Evolutionary conservation across 1,284 basidiomycete species (phyloP), one percentile per base, ranked within the genome.

Genomic region (Neonothopanus nambi): DNA sequence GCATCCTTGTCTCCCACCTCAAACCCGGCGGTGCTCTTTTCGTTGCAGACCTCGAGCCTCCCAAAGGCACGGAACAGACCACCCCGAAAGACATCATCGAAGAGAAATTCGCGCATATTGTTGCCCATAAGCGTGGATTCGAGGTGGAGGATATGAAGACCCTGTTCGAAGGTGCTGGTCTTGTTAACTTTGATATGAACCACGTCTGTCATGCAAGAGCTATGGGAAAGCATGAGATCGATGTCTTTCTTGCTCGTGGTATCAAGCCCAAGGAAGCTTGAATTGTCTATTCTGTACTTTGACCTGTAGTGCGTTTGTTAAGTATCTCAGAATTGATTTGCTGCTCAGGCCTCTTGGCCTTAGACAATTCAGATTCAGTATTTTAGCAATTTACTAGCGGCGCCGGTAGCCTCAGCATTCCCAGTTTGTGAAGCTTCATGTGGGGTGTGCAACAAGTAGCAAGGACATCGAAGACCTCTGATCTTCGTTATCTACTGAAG

Each of bases 1-100:
- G 67, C 20, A 69, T 68, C 1, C 76, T 90, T 11, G 70, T 70
- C 4, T 70, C 67, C 18, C 81, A 81, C 63, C 70, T 90, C 53
- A 84, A 82, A 54, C 82, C 84, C 0, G 76, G 78, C 2, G 87
- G 85, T 6, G 68, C 67, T 7, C 72, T 90, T 1, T 65, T 89
- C 35, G 78, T 90, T 3, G 68, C 75, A 12, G 87, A 89, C 30
- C 44, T 48, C 17, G 47, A 49, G 17, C 33, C 58, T 35, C 35
- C 35, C 20, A 54, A 51, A 39, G 44, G 40, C 17, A 51, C 55
- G 13, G 60, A 60, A 4, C 53, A 52, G 33, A 52, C 52, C 37
- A 48, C n/a, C n/a, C n/a, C 47, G 20, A 28, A 47, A 15, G 28
- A 44, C 12, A 21, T 18, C 24, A 18, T 28, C 20, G 35, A 42